Evolutionary conservation across 139 green algal genomes (phyloP).

Genomic region (Picochlorum costavermella): DNA sequence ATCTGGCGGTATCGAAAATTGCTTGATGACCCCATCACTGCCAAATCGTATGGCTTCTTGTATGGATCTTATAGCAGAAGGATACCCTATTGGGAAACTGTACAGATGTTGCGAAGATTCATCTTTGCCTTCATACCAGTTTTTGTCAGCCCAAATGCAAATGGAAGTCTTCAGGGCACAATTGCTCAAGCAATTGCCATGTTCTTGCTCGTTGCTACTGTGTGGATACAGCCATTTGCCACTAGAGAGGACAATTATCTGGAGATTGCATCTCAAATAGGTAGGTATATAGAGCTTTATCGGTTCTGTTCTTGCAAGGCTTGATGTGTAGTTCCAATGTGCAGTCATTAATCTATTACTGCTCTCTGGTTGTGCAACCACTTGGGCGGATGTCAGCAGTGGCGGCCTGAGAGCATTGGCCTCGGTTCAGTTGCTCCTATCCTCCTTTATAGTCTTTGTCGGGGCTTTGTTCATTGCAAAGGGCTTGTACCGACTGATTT

Average conservation of each 20-base stretch:
- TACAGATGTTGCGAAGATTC: constrained; percentile 36
- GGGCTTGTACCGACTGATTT: not conserved
- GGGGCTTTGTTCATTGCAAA: not conserved
- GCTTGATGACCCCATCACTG: constrained; percentile 24
- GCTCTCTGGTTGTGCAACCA: constrained; percentile 23
- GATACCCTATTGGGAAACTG: constrained; percentile 33
- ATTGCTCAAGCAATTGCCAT: constrained; percentile 25
- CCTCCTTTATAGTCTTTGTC: constrained; percentile 13
- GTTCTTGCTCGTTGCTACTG: constrained; percentile 10
- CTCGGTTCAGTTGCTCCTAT: constrained; percentile 18
- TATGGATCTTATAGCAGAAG: constrained; percentile 26
- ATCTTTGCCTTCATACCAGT: constrained; percentile 31
- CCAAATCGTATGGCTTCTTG: constrained; percentile 30
- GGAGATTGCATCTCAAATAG: constrained; percentile 13
- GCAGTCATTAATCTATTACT: constrained; percentile 22
- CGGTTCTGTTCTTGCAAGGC: not conserved
- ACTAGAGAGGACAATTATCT: constrained; percentile 27
- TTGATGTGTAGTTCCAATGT: not conserved
- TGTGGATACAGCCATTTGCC: constrained; percentile 20
- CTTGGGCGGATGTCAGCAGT: constrained; percentile 26
- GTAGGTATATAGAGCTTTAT: not conserved
- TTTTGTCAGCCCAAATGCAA: constrained; percentile 11
- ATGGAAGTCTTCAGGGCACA: constrained; percentile 20
- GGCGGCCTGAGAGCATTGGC: not conserved
- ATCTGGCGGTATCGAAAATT: constrained; percentile 17